These are phyloP conservation scores for Elsinoe australis DNA, from an alignment of 2,329 filamentous ascomycete genomes.

Conservation along the genomic window DNA sequence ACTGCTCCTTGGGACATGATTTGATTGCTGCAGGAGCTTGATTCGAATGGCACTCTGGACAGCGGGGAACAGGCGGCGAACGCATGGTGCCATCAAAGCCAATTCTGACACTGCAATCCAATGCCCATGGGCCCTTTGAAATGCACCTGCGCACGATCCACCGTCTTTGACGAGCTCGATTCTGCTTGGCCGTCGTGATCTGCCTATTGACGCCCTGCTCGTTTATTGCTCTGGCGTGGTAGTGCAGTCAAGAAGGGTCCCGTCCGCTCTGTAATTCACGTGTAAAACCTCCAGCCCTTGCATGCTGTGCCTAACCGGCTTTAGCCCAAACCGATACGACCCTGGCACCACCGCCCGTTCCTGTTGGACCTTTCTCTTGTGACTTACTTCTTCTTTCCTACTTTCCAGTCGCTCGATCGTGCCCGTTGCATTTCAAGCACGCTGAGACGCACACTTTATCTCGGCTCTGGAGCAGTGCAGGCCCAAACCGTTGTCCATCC, in stretches of 20 bases:
- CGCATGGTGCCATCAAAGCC: slow-evolving; percentile 3
- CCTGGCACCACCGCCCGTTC: slow-evolving; percentile 2
- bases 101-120: not conserved
- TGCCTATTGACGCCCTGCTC: slow-evolving; percentile 15
- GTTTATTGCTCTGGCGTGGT: slow-evolving; percentile 10
- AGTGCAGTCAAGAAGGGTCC: slow-evolving; percentile 7
- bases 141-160: slow-evolving; percentile 4
- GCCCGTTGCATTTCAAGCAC: slow-evolving; percentile 8
- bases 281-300: slow-evolving; percentile 15
- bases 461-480: not conserved
- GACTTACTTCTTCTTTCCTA: not conserved
- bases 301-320: slow-evolving; percentile 3
- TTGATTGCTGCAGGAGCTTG: too few species aligned
- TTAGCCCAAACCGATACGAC: not conserved
- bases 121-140: not conserved
- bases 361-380: not conserved
- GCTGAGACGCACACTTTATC: slow-evolving; percentile 9
- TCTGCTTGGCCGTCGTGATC: slow-evolving; percentile 11
- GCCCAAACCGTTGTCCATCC: not conserved
- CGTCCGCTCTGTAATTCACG: too few species aligned
- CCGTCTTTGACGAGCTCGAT: slow-evolving; percentile 13
- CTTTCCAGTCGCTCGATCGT: not conserved
- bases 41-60: too few species aligned
- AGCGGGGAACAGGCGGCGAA: not conserved
- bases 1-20: too few species aligned